Evolutionary conservation across 208 protist genomes (phyloP), one percentile per base, ranked within the genome.

Genomic region (Wallacemonas rigidus): DNA sequence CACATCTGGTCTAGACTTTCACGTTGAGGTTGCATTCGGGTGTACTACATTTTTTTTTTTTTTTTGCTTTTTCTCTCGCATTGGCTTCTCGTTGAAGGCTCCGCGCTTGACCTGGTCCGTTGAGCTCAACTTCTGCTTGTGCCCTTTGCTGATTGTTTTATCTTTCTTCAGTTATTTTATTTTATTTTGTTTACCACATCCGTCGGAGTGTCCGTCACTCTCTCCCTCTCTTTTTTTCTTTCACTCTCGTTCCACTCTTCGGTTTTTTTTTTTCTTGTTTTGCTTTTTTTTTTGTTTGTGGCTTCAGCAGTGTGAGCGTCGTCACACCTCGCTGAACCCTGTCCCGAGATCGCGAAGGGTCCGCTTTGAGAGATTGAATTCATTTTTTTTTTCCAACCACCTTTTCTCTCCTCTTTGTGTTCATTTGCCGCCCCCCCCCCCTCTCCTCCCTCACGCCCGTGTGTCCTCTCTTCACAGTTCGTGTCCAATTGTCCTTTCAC

Each of bases 1-100:
- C 26, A 26, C 26, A 26, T 26, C 26, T 26, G 26, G 26, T 26
- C 26, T 0, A 26, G 26, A 26, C 26, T 26, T 0, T 26, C 26
- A 26, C 26, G 26, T 26, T 26, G 26, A 26, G 26, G 26, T 26
- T 26, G 26, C 26, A 26, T 26, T 26, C 26, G 26, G 26, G 26
- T 26, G 26, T 26, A 26, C 0, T 17, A 58, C 40, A 58, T 69
- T 69, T 39, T 56, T 57, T 69, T 45, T 69, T 72, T 53, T 17
- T 74, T 58, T 17, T 43, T 17, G 8, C 3, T 17, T 57, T n/a
- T 3, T 65, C 43, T 39, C 36, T 39, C 14, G 36, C 11, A 40
- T 39, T 60, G n/a, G 26, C 26, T 12, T 50, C 45, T 50, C 45
- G 6, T 50, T 50, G 45, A 6, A 50, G 8, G 45, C 45, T 1